A percentile compares a stretch with the other conserved stretches of the same genome.
These are phyloP conservation scores for Trypanosoma scelopori DNA, from an alignment of 208 protist genomes.

Conservation along the genomic window DNA sequence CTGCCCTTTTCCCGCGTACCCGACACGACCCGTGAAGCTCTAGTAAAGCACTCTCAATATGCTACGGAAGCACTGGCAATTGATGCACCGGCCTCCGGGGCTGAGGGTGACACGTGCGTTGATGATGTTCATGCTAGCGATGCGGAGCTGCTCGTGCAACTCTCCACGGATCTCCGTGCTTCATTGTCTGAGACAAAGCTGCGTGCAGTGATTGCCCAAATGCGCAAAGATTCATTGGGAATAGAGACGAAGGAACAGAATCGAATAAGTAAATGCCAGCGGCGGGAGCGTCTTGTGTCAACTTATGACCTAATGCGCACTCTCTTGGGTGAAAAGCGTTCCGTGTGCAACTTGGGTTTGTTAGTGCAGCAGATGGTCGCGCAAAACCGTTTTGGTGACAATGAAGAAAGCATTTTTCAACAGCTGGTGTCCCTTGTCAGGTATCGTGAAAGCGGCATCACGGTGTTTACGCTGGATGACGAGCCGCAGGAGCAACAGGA, in stretches of 20 bases:
- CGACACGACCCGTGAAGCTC: neutral
- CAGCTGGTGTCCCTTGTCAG: conserved; percentile 51
- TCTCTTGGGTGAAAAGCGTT: conserved; percentile 44
- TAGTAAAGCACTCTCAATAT: no score
- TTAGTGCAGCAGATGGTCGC: conserved; percentile 46
- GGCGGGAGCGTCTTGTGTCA: conserved; percentile 57
- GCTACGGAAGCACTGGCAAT: neutral
- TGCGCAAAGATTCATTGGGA: conserved; percentile 50
- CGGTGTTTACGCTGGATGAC: conserved; percentile 3
- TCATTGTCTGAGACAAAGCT: conserved; percentile 63
- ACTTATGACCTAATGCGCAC: conserved; percentile 76
- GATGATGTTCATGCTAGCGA: conserved; percentile 5
- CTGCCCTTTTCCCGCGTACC: neutral
- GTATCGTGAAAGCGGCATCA: conserved; percentile 26
- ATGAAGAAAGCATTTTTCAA: conserved; percentile 31
- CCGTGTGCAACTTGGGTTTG: conserved; percentile 30
- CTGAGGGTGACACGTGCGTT: neutral
- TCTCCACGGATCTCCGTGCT: conserved; percentile 68
- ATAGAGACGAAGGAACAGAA: conserved; percentile 42
- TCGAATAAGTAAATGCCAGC: conserved; percentile 50
- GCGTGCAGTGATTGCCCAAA: conserved; percentile 54
- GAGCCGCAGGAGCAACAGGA: neutral
- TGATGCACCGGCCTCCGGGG: neutral
- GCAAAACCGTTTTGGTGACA: conserved; percentile 64
- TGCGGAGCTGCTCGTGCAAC: conserved; percentile 35